Evolutionary conservation across 805 yeast species (phyloP).

Genomic region (Saccharomycopsis fodiens): DNA sequence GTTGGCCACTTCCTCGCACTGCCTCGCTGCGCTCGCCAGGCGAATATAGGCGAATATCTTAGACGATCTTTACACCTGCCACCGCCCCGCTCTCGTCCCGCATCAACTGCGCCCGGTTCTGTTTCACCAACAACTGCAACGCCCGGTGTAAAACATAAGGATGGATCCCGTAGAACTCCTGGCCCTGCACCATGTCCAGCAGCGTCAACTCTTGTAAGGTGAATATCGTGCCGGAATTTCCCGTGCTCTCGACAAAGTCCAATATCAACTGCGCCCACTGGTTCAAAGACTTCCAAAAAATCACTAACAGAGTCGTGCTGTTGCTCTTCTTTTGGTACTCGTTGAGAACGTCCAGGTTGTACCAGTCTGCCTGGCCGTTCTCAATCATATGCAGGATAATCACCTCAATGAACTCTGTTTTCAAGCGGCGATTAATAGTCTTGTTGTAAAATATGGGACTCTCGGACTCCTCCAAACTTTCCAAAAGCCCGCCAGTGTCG

Average conservation of each 20-base stretch:
- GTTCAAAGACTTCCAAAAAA: conserved; percentile 65
- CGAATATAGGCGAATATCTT: conserved; percentile 19
- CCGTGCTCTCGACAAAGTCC: conserved; percentile 70
- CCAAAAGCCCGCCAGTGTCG: too few species aligned
- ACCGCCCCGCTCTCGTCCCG: conserved; percentile 58
- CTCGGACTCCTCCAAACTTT: conserved; percentile 26
- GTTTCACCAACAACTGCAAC: conserved; percentile 49
- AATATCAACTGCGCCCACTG: conserved; percentile 58
- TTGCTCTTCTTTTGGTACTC: conserved; percentile 47
- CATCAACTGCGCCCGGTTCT: conserved; percentile 67
- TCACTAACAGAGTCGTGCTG: conserved; percentile 45
- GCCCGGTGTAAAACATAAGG: conserved; percentile 44
- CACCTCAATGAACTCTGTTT: conserved; percentile 45
- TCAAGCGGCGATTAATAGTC: conserved; percentile 44
- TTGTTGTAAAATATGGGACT: conserved; percentile 42
- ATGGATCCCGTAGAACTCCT: conserved; percentile 61
- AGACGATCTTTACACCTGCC: conserved; percentile 72
- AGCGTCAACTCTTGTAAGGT: conserved; percentile 75
- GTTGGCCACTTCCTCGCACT: too few species aligned
- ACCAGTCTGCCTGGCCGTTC: conserved; percentile 44
- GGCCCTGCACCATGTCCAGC: conserved; percentile 49
- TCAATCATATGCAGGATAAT: conserved; percentile 52
- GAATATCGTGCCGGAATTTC: conserved; percentile 68
- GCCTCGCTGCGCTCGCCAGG: too few species aligned
- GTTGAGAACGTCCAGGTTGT: conserved; percentile 19